phyloP scores from a whole-genome alignment of 345 rosid species.

The Corchorus olitorius region DNA sequence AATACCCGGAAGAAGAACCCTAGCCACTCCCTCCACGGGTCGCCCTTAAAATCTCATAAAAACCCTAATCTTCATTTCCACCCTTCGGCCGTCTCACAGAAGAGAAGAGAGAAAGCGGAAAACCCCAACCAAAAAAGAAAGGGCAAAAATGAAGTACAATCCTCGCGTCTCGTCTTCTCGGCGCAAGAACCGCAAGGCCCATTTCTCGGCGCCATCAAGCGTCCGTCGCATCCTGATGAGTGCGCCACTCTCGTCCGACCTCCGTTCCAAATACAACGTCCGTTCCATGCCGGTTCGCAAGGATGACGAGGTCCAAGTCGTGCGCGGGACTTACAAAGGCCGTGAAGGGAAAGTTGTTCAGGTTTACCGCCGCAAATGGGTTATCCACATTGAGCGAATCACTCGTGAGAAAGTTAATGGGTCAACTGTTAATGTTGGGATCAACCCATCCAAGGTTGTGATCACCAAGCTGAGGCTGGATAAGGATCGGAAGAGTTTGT shows the following conservation, averaged over 20 bases:
- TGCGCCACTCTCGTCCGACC: slow-evolving; percentile 44
- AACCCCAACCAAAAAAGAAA: background rate
- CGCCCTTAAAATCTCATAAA: background rate
- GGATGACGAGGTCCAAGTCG: slow-evolving; percentile 58
- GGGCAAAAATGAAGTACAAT: slow-evolving; percentile 45
- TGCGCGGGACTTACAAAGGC: slow-evolving; percentile 57
- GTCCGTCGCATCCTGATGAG: slow-evolving; percentile 52
- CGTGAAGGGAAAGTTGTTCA: slow-evolving; percentile 57
- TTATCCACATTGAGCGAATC: slow-evolving; percentile 56
- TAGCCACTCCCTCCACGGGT: background rate
- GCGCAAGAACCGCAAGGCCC: slow-evolving; percentile 59
- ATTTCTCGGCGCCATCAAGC: slow-evolving; percentile 51
- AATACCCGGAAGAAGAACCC: background rate
- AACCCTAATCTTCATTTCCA: background rate
- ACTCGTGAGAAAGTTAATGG: slow-evolving; percentile 59
- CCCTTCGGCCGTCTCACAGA: background rate
- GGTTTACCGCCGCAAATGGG: slow-evolving; percentile 56
- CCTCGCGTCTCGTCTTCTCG: slow-evolving; percentile 51
- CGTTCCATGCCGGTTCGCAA: slow-evolving; percentile 57
- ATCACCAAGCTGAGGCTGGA: slow-evolving; percentile 53
- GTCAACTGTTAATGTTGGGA: slow-evolving; percentile 50
- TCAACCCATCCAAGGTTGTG: slow-evolving; percentile 51
- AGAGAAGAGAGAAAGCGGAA: background rate
- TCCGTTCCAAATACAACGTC: slow-evolving; percentile 52
- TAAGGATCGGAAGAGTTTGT: slow-evolving; percentile 49